Base-by-base conservation (phyloP, 441 rosid species). In the Kokia cookei region DNA sequence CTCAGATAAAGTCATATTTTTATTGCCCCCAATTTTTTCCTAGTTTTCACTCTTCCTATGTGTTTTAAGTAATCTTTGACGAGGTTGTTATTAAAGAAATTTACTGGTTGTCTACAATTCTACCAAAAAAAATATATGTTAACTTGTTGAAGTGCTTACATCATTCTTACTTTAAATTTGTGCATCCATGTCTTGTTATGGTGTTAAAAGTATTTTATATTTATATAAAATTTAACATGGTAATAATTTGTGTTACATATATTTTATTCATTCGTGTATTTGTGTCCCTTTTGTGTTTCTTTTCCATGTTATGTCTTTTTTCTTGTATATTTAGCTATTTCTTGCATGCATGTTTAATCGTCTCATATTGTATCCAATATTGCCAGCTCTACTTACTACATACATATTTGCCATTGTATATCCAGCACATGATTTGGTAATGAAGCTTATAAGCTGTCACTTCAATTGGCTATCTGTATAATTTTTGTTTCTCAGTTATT, bases 51-150 rank as follows among this genome's bases (percentile, higher is more conserved):
- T 61, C 73, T 58, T 76, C 74, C 81, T 88, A 96, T 94, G 98
- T 97, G 96, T 91, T 10, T 85, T 85, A 73, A 91, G 93, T 29
- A 94, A 90, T 81, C 93, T 94, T 67, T 84, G 77, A 78, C 86
- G 86, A 63, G 24, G 58, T 53, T 53, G 57, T 17, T 14, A 53
- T 17, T 53, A 53, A 17, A 53, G 11, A 53, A 53, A 53, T 5
- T 2, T 50, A 26, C n/a, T 27, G 29, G 24, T 22, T 24, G 37
- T 59, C 63, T 59, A 5, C 63, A 59, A 10, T 26, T 59, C 63
- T 26, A 12, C 37, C 13, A 12, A 61, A 32, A 61, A 27, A 27
- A 27, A 9, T 2, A 8, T 13, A 13, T 61, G 42, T 27, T 13
- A 59, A 14, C 42, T 26, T 61, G 43, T 29, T 29, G 43, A 32